Percentiles rank a stretch among this genome's conserved stretches.
Evolutionary conservation across 352 stramenopile genomes (phyloP).

Genomic region (Pythium graminicola): DNA sequence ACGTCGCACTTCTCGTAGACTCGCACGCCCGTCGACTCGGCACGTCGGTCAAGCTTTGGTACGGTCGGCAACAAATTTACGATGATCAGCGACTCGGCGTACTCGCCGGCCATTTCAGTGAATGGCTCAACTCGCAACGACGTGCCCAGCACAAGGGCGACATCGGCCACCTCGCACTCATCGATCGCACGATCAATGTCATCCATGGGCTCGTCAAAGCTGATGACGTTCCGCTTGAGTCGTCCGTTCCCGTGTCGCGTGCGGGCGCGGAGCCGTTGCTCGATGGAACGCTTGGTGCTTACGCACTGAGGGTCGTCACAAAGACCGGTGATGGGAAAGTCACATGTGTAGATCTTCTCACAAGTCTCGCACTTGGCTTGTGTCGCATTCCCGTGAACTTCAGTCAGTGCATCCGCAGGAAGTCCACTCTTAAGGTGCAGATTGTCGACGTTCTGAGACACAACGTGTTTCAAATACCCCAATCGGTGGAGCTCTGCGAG

Average conservation of each 20-base stretch:
- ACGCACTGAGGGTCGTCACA: constrained; percentile 56
- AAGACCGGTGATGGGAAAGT: constrained; percentile 65
- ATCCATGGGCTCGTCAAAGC: constrained; percentile 71
- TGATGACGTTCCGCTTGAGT: constrained; percentile 70
- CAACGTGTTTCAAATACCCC: constrained; percentile 66
- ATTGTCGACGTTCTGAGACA: constrained; percentile 84
- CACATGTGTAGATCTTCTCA: constrained; percentile 70
- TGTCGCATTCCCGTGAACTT: constrained; percentile 80
- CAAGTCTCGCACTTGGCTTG: constrained; percentile 81
- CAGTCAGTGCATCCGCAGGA: constrained; percentile 41
- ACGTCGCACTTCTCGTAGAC: constrained; percentile 69
- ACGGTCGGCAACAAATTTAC: constrained; percentile 72
- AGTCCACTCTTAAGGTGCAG: constrained; percentile 78
- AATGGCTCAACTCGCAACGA: constrained; percentile 75
- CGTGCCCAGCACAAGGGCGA: constrained; percentile 71
- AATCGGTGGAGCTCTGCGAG: constrained; percentile 67
- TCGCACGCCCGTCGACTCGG: constrained; percentile 56
- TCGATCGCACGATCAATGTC: constrained; percentile 79
- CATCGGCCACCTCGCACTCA: constrained; percentile 66
- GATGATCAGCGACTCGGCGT: constrained; percentile 61
- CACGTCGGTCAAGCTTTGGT: constrained; percentile 59
- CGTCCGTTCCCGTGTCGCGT: constrained; percentile 72
- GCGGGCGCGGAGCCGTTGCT: constrained; percentile 53
- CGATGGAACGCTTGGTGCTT: constrained; percentile 55
- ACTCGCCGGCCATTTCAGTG: constrained; percentile 74